Conservation (phyloP, 352 stramenopile genomes). For the Phytophthora pluvialis region DNA sequence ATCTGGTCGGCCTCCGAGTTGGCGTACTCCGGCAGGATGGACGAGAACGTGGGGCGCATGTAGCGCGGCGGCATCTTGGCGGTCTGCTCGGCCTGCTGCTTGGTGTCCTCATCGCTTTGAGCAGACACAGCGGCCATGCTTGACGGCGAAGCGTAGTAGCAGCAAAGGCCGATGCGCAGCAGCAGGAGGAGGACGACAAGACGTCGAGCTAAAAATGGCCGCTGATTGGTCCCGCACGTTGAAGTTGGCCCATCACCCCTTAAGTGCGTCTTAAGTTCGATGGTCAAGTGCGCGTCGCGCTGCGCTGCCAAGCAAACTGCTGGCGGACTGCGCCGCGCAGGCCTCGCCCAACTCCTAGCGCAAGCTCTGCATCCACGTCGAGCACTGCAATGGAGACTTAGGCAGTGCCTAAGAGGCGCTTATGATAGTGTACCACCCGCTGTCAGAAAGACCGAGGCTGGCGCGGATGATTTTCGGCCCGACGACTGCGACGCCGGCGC, state of each 20-base stretch:
- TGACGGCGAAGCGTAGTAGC: neutral
- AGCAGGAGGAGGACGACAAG: neutral
- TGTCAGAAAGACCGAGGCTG: slow-evolving; percentile 7
- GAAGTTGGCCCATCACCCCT: slow-evolving; percentile 28
- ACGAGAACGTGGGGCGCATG: slow-evolving; percentile 86
- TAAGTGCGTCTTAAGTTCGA: slow-evolving; percentile 27
- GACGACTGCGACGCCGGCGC: slow-evolving; percentile 15
- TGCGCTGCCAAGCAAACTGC: slow-evolving; percentile 22
- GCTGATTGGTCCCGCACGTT: slow-evolving; percentile 22
- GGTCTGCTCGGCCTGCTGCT: slow-evolving; percentile 2
- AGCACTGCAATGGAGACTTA: slow-evolving; percentile 24
- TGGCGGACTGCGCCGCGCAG: slow-evolving; percentile 10
- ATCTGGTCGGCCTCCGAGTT: slow-evolving; percentile 82
- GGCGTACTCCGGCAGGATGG: slow-evolving; percentile 79
- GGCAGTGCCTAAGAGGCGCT: slow-evolving; percentile 11
- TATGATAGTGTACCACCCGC: neutral
- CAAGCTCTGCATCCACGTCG: slow-evolving; percentile 15
- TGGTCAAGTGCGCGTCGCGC: slow-evolving; percentile 10
- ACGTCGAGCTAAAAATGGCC: slow-evolving; percentile 23
- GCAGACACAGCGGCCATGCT: slow-evolving; percentile 18
- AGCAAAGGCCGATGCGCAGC: neutral
- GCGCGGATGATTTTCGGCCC: slow-evolving; percentile 23
- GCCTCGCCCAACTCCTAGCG: slow-evolving; percentile 29
- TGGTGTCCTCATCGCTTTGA: slow-evolving; percentile 4
- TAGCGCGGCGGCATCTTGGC: slow-evolving; percentile 61